Percentiles rank a stretch among this genome's conserved stretches.
These are phyloP conservation scores for Phtheirospermum japonicum DNA, from an alignment of 257 asterid species.

Conservation along the genomic window DNA sequence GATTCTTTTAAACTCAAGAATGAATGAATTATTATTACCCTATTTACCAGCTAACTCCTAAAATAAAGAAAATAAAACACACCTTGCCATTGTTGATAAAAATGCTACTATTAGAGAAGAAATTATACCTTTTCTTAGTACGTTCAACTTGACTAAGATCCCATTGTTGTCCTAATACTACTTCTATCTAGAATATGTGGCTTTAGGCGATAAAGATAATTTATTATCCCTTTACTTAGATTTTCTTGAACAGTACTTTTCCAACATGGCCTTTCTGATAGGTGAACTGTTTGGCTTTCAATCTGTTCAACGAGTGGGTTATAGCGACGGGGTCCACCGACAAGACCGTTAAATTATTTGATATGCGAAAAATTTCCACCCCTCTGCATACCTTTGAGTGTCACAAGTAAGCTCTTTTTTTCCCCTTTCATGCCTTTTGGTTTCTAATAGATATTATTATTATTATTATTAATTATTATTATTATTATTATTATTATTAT, in stretches of 20 bases:
- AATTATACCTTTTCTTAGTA: no score
- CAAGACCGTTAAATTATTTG: conserved; percentile 74
- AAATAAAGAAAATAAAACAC: neutral
- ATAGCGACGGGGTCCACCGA: conserved; percentile 83
- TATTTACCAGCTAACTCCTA: neutral
- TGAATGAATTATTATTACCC: neutral
- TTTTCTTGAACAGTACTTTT: no score
- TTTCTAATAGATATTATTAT: no score
- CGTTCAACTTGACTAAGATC: no score
- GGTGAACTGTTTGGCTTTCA: conserved; percentile 84
- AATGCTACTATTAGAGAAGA: neutral
- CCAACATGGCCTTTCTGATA: conserved; percentile 20
- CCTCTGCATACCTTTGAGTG: conserved; percentile 65
- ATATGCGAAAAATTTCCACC: conserved; percentile 58
- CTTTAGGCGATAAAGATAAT: no score
- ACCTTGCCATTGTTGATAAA: neutral
- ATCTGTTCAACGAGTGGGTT: conserved; percentile 81
- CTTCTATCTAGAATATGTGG: no score
- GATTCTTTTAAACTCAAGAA: conserved; percentile 2
- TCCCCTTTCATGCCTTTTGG: conserved; percentile 15
- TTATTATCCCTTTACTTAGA: neutral
- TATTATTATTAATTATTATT: no score
- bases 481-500: no score
- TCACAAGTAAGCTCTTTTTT: conserved; percentile 53
- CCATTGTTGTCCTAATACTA: no score